These are phyloP conservation scores for Naumovozyma castellii DNA, from an alignment of 805 yeast genomes.

Conservation along the genomic window DNA sequence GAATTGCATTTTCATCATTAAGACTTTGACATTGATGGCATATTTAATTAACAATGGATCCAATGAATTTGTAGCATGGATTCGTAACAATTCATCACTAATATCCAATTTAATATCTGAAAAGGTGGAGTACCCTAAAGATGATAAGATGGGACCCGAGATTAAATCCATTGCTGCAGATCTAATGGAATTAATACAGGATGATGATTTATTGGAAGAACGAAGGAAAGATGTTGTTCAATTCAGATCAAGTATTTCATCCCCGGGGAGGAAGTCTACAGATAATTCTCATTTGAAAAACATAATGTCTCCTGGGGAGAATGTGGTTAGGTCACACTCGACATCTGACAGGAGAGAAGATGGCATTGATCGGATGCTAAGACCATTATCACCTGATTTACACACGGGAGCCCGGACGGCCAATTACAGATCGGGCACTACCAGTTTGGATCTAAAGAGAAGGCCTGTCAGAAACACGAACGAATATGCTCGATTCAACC, in stretches of 20 bases:
- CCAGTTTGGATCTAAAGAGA: constrained; percentile 14
- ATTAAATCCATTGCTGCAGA: constrained; percentile 34
- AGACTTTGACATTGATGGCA: constrained; percentile 43
- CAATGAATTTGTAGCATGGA: constrained; percentile 40
- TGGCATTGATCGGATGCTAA: neutral
- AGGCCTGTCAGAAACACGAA: constrained; percentile 4
- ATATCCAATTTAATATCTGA: constrained; percentile 27
- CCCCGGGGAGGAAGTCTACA: constrained; percentile 29
- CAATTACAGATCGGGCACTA: constrained; percentile 1
- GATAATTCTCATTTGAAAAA: constrained; percentile 24
- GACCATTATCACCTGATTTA: neutral
- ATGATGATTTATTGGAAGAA: constrained; percentile 20
- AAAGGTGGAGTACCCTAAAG: constrained; percentile 28
- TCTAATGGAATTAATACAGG: constrained; percentile 26
- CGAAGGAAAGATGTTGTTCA: constrained; percentile 21
- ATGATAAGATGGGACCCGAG: constrained; percentile 31
- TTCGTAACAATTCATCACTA: constrained; percentile 27
- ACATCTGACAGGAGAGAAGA: neutral
- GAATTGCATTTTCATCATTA: constrained; percentile 35
- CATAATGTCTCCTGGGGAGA: neutral
- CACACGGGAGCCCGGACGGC: neutral
- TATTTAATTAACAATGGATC: constrained; percentile 49
- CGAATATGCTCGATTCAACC: constrained; percentile 5
- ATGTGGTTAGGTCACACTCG: neutral
- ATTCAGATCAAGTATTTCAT: constrained; percentile 28